Evolutionary conservation across 1,139 yeast species (phyloP).

Genomic region (Pichia inconspicua): DNA sequence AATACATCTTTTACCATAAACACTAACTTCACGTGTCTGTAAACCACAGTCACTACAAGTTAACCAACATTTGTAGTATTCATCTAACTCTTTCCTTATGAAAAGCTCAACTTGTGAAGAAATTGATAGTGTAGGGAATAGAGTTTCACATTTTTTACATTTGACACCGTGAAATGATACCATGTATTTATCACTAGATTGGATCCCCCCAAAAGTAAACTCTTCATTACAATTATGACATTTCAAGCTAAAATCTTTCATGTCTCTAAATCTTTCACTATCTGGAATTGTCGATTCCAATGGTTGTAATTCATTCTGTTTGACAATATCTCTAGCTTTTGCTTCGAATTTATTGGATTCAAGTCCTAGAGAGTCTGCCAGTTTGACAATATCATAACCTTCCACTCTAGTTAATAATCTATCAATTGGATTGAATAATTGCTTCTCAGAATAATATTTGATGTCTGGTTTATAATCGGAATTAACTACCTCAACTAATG

Average conservation of each 20-base stretch:
- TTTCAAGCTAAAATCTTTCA: conserved; percentile 45
- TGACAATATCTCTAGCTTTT: conserved; percentile 31
- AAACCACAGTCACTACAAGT: conserved; percentile 85
- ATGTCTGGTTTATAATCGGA: conserved; percentile 59
- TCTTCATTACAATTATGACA: conserved; percentile 54
- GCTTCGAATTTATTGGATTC: conserved; percentile 59
- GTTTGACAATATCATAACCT: conserved; percentile 73
- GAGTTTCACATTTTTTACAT: conserved; percentile 53
- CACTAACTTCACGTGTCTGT: conserved; percentile 78
- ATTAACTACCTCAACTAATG: conserved; percentile 59
- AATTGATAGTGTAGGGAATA: conserved; percentile 46
- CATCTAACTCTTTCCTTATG: conserved; percentile 61
- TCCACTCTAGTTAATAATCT: conserved; percentile 80
- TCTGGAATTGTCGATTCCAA: conserved; percentile 79
- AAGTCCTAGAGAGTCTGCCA: conserved; percentile 72
- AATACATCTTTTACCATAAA: conserved; percentile 82
- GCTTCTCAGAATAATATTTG: conserved; percentile 75
- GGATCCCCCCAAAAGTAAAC: conserved; percentile 70
- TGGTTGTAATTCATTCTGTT: conserved; percentile 51
- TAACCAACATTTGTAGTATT: conserved; percentile 81
- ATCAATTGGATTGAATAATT: conserved; percentile 84
- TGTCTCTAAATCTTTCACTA: conserved; percentile 68
- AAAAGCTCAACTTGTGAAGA: conserved; percentile 67
- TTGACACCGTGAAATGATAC: conserved; percentile 62
- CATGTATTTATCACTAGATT: conserved; percentile 50